These are phyloP conservation scores for Arthrobotrys conoides DNA, from an alignment of 2,329 filamentous ascomycete species.

Conservation along the genomic window DNA sequence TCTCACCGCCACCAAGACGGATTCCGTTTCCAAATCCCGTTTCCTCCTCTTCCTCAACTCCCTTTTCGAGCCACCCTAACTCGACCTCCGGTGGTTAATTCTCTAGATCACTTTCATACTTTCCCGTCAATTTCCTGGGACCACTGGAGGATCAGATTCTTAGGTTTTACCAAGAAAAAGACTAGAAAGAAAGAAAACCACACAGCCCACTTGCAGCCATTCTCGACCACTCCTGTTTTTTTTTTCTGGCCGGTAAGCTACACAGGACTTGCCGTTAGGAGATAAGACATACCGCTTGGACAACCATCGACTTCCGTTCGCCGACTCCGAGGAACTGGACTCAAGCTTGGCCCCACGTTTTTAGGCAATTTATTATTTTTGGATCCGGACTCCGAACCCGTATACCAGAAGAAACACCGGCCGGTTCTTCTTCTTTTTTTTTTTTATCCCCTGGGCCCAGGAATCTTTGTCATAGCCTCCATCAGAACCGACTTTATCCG, in stretches of 20 bases:
- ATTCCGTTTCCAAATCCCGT: slow-evolving; percentile 61
- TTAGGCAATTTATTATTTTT: slow-evolving; percentile 54
- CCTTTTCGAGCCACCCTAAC: slow-evolving; percentile 61
- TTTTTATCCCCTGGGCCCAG: slow-evolving; percentile 4
- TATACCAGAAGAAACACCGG: slow-evolving; percentile 14
- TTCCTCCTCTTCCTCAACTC: slow-evolving; percentile 61
- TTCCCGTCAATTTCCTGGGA: slow-evolving; percentile 40
- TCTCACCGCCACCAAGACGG: slow-evolving; percentile 58
- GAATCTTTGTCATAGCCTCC: slow-evolving; percentile 36
- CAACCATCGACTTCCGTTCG: slow-evolving; percentile 37
- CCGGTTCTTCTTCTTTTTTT: slow-evolving; percentile 12
- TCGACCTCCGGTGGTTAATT: slow-evolving; percentile 62
- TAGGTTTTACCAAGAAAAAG: slow-evolving; percentile 26
- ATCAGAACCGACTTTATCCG: slow-evolving; percentile 59
- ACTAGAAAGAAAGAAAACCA: neutral
- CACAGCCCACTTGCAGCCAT: slow-evolving; percentile 6
- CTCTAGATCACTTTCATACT: slow-evolving; percentile 45
- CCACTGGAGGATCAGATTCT: slow-evolving; percentile 55
- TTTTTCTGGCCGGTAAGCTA: slow-evolving; percentile 24
- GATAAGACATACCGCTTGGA: slow-evolving; percentile 53
- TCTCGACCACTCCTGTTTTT: slow-evolving; percentile 14
- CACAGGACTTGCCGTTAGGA: slow-evolving; percentile 44
- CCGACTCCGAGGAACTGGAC: slow-evolving; percentile 45
- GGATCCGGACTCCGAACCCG: slow-evolving; percentile 45
- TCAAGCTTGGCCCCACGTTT: slow-evolving; percentile 56